Conservation (phyloP, 805 yeast species). For the Metschnikowia cubensis region DNA sequence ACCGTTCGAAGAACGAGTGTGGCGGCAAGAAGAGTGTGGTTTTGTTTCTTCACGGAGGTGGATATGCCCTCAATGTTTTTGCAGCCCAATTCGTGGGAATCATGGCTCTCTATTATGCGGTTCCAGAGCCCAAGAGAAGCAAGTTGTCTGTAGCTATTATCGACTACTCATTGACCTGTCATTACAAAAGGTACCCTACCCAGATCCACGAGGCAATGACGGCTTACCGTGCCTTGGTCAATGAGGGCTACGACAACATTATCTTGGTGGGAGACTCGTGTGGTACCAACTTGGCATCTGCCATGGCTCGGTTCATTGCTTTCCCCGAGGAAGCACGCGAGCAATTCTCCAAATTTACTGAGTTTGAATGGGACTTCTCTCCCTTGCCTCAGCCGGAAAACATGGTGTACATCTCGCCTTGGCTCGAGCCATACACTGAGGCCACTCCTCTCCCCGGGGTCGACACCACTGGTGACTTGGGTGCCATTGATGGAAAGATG, state of each 20-base stretch:
- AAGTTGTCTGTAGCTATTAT: slow-evolving; percentile 19
- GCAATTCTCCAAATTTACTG: slow-evolving; percentile 21
- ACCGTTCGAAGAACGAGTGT: slow-evolving; percentile 1
- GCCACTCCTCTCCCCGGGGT: slow-evolving; percentile 24
- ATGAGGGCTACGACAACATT: slow-evolving; percentile 12
- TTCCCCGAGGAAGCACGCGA: slow-evolving; percentile 28
- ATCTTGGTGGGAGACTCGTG: slow-evolving; percentile 14
- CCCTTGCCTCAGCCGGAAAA: slow-evolving; percentile 28
- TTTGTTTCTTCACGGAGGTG: slow-evolving; percentile 27
- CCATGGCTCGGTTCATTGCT: slow-evolving; percentile 20
- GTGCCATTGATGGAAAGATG: slow-evolving; percentile 24
- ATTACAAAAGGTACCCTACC: slow-evolving; percentile 22
- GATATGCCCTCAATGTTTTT: slow-evolving; percentile 21
- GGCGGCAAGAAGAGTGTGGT: slow-evolving; percentile 16
- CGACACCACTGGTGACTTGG: slow-evolving; percentile 30
- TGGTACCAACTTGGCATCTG: slow-evolving; percentile 15
- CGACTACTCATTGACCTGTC: slow-evolving; percentile 24
- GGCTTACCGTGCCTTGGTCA: slow-evolving; percentile 14
- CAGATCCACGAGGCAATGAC: slow-evolving; percentile 22
- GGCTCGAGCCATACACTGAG: slow-evolving; percentile 30
- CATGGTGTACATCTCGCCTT: slow-evolving; percentile 29
- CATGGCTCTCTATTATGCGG: slow-evolving; percentile 20
- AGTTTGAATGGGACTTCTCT: slow-evolving; percentile 18
- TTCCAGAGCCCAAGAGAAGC: slow-evolving; percentile 15
- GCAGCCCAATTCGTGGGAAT: slow-evolving; percentile 24